Evolutionary conservation across 2,329 filamentous ascomycete species (phyloP).

Genomic region (Ascochyta rabiei): DNA sequence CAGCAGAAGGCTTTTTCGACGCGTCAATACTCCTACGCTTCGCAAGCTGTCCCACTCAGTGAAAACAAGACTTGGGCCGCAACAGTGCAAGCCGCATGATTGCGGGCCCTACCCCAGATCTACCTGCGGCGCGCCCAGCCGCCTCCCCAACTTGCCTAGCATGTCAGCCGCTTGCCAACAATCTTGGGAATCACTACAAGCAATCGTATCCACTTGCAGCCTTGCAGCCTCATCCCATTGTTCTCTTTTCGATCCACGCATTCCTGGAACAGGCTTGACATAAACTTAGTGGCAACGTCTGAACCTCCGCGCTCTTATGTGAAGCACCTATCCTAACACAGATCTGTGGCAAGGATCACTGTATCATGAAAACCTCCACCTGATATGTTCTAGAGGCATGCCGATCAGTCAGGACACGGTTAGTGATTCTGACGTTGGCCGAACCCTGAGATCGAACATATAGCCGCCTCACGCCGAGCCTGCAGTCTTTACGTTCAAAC

Average conservation of each 20-base stretch:
- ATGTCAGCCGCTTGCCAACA: conserved; percentile 30
- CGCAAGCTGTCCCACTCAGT: conserved; percentile 26
- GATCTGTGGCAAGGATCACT: conserved; percentile 39
- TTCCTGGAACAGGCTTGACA: conserved; percentile 26
- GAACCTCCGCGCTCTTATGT: conserved; percentile 39
- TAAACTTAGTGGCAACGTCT: conserved; percentile 39
- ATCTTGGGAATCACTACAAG: conserved; percentile 25
- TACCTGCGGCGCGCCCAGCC: conserved; percentile 16
- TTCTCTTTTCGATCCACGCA: conserved; percentile 25
- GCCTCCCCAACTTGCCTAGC: conserved; percentile 21
- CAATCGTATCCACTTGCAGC: conserved; percentile 22
- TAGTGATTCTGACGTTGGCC: conserved; percentile 30
- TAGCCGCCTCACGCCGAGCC: conserved; percentile 39
- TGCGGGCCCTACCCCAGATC: conserved; percentile 17
- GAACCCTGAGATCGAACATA: conserved; percentile 37
- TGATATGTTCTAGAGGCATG: conserved; percentile 34
- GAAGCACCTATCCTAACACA: conserved; percentile 33
- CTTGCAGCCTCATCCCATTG: conserved; percentile 36
- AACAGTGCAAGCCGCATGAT: conserved; percentile 27
- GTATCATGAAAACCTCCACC: conserved; percentile 27
- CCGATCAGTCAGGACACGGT: conserved; percentile 36
- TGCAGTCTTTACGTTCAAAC: conserved; percentile 27
- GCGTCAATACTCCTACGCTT: conserved; percentile 29
- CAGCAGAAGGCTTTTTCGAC: conserved; percentile 31
- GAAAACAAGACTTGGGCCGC: conserved; percentile 41